Conservation (phyloP, 2,329 filamentous ascomycete genomes). For the Monosporascus cannonballus region DNA sequence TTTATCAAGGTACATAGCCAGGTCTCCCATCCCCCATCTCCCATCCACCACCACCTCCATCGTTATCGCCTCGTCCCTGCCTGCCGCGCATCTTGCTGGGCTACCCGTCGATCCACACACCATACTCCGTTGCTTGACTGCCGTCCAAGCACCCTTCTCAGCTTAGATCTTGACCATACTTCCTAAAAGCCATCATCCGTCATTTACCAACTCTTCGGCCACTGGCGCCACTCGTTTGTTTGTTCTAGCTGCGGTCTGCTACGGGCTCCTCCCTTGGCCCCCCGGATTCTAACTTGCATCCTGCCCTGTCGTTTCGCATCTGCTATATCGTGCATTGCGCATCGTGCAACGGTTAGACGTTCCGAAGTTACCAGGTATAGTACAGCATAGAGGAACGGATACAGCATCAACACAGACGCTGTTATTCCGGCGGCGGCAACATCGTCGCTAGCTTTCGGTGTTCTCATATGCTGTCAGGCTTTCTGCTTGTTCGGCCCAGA, state of each 20-base stretch:
- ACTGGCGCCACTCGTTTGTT: conserved; percentile 9
- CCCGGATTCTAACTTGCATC: conserved; percentile 23
- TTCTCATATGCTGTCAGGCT: neutral
- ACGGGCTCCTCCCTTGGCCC: conserved; percentile 16
- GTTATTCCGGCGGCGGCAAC: neutral
- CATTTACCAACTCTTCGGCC: neutral
- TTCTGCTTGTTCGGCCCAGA: neutral
- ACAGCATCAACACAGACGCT: neutral
- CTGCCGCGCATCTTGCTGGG: conserved; percentile 15
- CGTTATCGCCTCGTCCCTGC: conserved; percentile 1
- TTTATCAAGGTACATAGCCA: neutral
- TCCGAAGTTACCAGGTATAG: neutral
- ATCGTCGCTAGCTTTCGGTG: neutral
- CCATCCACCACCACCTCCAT: neutral
- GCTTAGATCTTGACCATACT: conserved; percentile 4
- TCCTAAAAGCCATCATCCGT: neutral
- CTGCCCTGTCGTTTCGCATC: conserved; percentile 12
- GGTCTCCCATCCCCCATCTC: neutral
- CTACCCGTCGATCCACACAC: conserved; percentile 25
- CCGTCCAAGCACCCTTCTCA: conserved; percentile 8
- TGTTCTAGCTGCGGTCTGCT: conserved; percentile 21
- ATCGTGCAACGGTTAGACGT: conserved; percentile 7
- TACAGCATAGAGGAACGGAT: neutral
- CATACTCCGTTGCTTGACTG: conserved; percentile 5
- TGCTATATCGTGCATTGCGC: conserved; percentile 14